Conservation (phyloP, 2,329 filamentous ascomycete genomes). For the Myriosclerotinia duriaeana region DNA sequence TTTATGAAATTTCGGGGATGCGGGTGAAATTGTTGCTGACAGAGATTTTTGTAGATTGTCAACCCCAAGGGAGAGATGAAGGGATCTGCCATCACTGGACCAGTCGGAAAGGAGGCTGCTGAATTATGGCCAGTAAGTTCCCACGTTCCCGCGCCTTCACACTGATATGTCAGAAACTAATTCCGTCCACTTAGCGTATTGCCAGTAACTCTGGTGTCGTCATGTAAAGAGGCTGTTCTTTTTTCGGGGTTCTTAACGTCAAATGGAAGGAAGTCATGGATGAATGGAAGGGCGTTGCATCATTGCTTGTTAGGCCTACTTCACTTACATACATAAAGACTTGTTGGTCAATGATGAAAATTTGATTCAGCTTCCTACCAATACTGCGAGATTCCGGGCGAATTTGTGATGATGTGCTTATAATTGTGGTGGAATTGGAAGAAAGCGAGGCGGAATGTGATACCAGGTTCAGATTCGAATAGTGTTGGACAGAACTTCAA, state of each 20-base stretch:
- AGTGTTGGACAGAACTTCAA: not conserved
- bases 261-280: slow-evolving; percentile 25
- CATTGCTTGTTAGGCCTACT: slow-evolving; percentile 20
- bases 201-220: slow-evolving; percentile 99
- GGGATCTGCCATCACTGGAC: slow-evolving; percentile 98
- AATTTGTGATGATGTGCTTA: slow-evolving; percentile 15
- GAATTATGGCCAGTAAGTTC: slow-evolving; percentile 94
- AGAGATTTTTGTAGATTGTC: slow-evolving; percentile 68
- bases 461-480: not conserved
- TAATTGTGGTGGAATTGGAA: slow-evolving; percentile 4
- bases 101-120: slow-evolving; percentile 99
- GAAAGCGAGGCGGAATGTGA: not conserved
- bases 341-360: slow-evolving; percentile 22
- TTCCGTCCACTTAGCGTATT: slow-evolving; percentile 71
- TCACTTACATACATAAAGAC: slow-evolving; percentile 24
- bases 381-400: slow-evolving; percentile 2
- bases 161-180: slow-evolving; percentile 40
- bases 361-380: slow-evolving; percentile 25
- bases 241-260: slow-evolving; percentile 36
- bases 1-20: not conserved
- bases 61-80: slow-evolving; percentile 99
- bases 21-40: slow-evolving; percentile 43
- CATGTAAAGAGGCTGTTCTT: slow-evolving; percentile 69
- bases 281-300: slow-evolving; percentile 24
- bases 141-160: not conserved